Base-by-base conservation (phyloP, 805 yeast species). In the Metschnikowia henanensis region DNA sequence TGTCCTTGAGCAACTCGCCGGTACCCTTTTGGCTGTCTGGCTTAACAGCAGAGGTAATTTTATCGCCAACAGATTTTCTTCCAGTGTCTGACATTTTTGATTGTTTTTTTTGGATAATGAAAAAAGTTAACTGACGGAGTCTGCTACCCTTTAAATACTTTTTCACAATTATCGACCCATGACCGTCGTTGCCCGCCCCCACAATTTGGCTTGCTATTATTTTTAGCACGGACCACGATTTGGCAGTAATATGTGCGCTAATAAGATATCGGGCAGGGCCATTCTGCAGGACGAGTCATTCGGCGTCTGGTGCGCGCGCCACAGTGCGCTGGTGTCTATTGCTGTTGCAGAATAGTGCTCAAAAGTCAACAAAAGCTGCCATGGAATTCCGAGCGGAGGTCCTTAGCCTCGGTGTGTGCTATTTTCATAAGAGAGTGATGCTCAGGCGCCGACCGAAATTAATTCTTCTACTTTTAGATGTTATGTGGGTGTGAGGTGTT, bases 1-100 rank as follows among this genome's bases (percentile, higher is more conserved):
- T 57, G 62, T 70, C 75, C 58, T 61, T 66, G 35, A 57, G 56
- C 49, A 63, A 60, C 57, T 67, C 74, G 20, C 57, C 48, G 40
- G 68, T 59, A 35, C 66, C 49, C 66, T 71, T 71, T 56, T 68
- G 63, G 43, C 66, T 61, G 58, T 71, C 71, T 56, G 76, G 76
- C 58, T 60, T 69, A 26, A 70, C 59, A 42, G 70, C 64, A 40
- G 68, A 58, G 38, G 49, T 40, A 46, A 66, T 56, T 56, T 71
- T 71, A 58, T 68, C 73, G 43, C 64, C 53, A 51, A 70, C 58
- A 50, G 63, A 62, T 65, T 70, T 64, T 61, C 76, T 66, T 50
- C 75, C 76, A 32, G 60, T 45, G 65, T 71, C 74, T 50, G 73
- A 62, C 75, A 71, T 71, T 16, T 39, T 37, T 54, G 39, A 25